A percentile compares a stretch with the other conserved stretches of the same genome.
These are phyloP conservation scores for Coprinopsis marcescibilis DNA, from an alignment of 768 basidiomycete genomes.

Conservation along the genomic window DNA sequence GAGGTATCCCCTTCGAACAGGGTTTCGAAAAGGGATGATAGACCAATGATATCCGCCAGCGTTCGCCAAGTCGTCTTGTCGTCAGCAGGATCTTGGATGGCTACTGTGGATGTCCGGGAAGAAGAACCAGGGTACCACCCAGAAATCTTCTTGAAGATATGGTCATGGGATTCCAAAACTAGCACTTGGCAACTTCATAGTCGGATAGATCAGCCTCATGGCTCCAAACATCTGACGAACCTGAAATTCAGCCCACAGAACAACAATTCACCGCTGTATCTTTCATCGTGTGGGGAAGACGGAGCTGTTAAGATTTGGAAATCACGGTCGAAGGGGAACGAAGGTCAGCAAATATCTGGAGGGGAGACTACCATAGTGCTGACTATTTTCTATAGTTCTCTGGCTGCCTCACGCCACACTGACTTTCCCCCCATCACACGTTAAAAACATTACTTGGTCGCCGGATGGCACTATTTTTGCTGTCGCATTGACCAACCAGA, in stretches of 20 bases:
- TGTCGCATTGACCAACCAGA: constrained; percentile 56
- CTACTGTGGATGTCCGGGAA: constrained; percentile 75
- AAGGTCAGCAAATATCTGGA: constrained; percentile 40
- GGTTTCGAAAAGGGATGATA: constrained; percentile 76
- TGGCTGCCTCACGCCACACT: constrained; percentile 81
- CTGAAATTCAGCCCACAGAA: constrained; percentile 60
- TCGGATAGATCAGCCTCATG: constrained; percentile 86
- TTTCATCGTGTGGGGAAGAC: constrained; percentile 76
- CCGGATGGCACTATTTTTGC: constrained; percentile 82
- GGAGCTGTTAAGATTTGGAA: constrained; percentile 80
- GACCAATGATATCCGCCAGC: constrained; percentile 63
- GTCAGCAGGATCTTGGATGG: constrained; percentile 80
- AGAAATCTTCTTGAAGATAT: constrained; percentile 84
- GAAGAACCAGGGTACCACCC: constrained; percentile 58
- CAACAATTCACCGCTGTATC: constrained; percentile 29
- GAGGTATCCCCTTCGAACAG: constrained; percentile 94
- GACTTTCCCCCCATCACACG: constrained; percentile 60
- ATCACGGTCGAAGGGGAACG: constrained; percentile 34
- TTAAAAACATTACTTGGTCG: constrained; percentile 71
- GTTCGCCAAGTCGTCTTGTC: constrained; percentile 70
- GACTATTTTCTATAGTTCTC: constrained; percentile 37
- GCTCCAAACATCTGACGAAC: constrained; percentile 50
- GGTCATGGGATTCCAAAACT: constrained; percentile 72
- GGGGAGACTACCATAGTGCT: background rate
- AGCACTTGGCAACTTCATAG: constrained; percentile 76